These are phyloP conservation scores for Malassezia obtusa DNA, from an alignment of 1,284 basidiomycete species.

Conservation along the genomic window DNA sequence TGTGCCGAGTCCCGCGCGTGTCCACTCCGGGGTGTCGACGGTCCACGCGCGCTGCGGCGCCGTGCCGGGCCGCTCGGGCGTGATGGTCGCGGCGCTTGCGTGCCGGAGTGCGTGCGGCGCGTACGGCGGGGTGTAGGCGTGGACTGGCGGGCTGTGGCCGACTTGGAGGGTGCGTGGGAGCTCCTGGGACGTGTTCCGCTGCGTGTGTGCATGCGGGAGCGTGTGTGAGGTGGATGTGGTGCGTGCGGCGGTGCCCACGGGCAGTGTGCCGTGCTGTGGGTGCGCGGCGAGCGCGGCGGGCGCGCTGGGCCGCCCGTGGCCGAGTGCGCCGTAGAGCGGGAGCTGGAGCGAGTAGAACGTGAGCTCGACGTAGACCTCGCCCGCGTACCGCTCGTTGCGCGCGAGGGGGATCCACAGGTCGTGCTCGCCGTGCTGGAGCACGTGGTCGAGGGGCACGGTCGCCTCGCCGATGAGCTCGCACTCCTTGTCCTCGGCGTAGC, in stretches of 20 bases:
- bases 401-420: slow-evolving; percentile 81
- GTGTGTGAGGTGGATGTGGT: neutral
- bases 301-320: neutral
- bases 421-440: slow-evolving; percentile 84
- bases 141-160: neutral
- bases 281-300: neutral
- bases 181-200: neutral
- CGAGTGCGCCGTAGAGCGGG: neutral
- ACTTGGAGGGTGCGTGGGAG: neutral
- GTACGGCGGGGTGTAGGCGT: neutral
- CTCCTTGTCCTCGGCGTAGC: slow-evolving; percentile 86
- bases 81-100: neutral
- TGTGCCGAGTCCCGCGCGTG: too few species aligned
- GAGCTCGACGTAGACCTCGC: slow-evolving; percentile 46
- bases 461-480: slow-evolving; percentile 91
- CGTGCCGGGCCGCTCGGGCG: neutral
- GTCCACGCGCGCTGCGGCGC: neutral
- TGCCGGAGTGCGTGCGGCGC: neutral
- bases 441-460: slow-evolving; percentile 76
- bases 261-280: neutral
- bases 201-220: neutral
- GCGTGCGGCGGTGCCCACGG: neutral
- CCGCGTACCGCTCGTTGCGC: slow-evolving; percentile 40
- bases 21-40: neutral
- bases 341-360: slow-evolving; percentile 30